Conservation (phyloP, 2,329 filamentous ascomycete species). For the Botrytis squamosa region DNA sequence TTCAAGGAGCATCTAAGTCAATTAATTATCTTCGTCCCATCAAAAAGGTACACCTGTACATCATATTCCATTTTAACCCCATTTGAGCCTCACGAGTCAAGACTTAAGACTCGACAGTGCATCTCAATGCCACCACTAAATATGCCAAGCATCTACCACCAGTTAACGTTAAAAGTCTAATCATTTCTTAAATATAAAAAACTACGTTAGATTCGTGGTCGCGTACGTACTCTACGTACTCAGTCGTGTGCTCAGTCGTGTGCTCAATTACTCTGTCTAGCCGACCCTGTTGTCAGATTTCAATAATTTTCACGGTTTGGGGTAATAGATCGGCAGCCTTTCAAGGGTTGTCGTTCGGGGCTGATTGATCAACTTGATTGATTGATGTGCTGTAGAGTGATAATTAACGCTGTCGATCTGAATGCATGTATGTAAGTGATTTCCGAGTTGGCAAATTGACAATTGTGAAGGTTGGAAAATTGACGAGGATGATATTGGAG, state of each 20-base stretch:
- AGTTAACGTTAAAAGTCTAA: neutral
- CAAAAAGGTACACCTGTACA: neutral
- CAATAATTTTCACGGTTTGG: neutral
- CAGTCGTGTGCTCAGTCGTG: neutral
- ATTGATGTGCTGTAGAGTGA: neutral
- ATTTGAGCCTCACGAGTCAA: conserved; percentile 5
- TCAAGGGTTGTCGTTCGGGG: neutral
- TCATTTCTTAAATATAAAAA: neutral
- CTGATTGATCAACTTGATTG: neutral
- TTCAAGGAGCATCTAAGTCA: neutral
- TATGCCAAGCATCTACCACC: neutral
- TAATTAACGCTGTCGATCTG: neutral
- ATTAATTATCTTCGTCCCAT: neutral
- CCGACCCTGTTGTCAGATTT: neutral
- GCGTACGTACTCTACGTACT: neutral
- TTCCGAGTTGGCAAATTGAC: neutral
- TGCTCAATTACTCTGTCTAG: neutral
- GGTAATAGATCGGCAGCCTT: neutral
- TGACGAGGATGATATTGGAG: neutral
- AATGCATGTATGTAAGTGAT: neutral
- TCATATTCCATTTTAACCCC: neutral
- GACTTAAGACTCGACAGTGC: neutral
- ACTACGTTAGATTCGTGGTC: neutral
- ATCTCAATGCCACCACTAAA: neutral
- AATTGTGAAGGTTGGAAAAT: neutral